Evolutionary conservation across 2,329 filamentous ascomycete genomes (phyloP).

Genomic region (Seiridium unicorne): DNA sequence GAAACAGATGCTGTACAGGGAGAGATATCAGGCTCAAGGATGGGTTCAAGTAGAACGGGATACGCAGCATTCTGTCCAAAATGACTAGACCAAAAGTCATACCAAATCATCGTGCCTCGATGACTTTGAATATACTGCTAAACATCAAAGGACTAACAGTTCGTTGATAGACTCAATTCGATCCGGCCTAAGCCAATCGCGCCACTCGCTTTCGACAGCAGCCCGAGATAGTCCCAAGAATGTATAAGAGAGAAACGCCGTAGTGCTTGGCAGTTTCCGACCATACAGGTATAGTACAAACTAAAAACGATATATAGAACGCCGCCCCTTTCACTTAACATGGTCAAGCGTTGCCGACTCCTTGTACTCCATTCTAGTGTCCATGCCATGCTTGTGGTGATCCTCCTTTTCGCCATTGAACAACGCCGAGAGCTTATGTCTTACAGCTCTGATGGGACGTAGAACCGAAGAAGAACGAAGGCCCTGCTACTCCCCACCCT

Average conservation of each 20-base stretch:
- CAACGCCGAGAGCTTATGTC: constrained; percentile 1
- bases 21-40: too few species aligned
- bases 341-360: not conserved
- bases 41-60: too few species aligned
- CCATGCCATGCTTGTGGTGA: not conserved
- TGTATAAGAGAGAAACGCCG: not conserved
- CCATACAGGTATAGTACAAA: not conserved
- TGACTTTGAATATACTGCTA: too few species aligned
- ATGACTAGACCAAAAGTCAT: too few species aligned
- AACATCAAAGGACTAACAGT: too few species aligned
- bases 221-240: not conserved
- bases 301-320: not conserved
- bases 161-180: too few species aligned
- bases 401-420: not conserved
- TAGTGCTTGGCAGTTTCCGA: not conserved
- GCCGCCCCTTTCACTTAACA: not conserved
- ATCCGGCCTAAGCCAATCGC: too few species aligned
- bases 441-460: not conserved
- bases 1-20: too few species aligned
- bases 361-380: not conserved
- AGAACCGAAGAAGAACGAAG: not conserved
- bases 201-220: not conserved
- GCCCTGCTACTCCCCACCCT: constrained; percentile 21
- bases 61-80: too few species aligned
- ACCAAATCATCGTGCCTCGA: too few species aligned